These are phyloP conservation scores for Aphanocladium album DNA, from an alignment of 2,329 filamentous ascomycete genomes.

Conservation along the genomic window DNA sequence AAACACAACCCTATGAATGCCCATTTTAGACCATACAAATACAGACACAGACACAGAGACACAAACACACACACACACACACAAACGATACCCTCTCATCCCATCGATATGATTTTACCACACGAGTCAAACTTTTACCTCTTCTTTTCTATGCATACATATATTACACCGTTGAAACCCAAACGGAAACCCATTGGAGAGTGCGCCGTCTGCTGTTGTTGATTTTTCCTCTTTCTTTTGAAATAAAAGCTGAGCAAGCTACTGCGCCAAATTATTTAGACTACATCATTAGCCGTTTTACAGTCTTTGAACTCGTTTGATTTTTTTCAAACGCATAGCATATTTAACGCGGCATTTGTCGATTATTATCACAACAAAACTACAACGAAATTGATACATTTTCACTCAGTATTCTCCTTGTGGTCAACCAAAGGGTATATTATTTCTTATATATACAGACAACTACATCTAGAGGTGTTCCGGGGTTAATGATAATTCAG, in stretches of 20 bases:
- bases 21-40: neutral
- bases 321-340: neutral
- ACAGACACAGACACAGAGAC: neutral
- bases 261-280: neutral
- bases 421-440: no score
- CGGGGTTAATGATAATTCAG: conserved; percentile 41
- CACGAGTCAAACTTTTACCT: neutral
- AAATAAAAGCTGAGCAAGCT: neutral
- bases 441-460: neutral
- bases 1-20: conserved; percentile 5
- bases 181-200: no score
- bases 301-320: neutral
- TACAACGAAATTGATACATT: neutral
- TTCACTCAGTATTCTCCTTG: no score
- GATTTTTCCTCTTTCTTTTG: neutral
- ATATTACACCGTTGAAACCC: no score
- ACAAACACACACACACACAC: neutral
- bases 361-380: neutral
- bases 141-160: neutral
- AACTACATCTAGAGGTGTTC: no score
- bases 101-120: neutral
- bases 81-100: conserved; percentile 4
- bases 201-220: no score
- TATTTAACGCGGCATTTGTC: neutral
- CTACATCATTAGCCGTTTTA: neutral